Evolutionary conservation across 2,329 filamentous ascomycete species (phyloP).

Genomic region (Leptographium procerum): DNA sequence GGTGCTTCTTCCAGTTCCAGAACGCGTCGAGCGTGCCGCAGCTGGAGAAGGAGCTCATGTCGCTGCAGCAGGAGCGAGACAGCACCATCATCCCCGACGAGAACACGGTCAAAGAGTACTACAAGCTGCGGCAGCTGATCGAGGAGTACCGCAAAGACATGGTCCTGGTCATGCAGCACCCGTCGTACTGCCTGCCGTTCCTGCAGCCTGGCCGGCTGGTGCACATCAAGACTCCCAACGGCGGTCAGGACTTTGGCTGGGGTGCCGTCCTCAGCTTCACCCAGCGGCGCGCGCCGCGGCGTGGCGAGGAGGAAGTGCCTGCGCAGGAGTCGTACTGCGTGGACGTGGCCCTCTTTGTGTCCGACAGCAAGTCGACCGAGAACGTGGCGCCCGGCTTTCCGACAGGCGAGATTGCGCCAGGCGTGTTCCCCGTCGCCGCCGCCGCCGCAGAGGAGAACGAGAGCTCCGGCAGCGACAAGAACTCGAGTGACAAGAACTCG

Average conservation of each 20-base stretch:
- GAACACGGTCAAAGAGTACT: constrained; percentile 83
- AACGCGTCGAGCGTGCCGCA: constrained; percentile 78
- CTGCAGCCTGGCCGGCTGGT: constrained; percentile 81
- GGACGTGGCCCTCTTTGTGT: constrained; percentile 63
- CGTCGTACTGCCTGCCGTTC: constrained; percentile 73
- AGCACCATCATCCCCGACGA: constrained; percentile 75
- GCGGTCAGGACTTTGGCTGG: constrained; percentile 82
- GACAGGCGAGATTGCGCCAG: constrained; percentile 44
- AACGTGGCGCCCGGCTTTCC: constrained; percentile 28
- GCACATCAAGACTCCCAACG: constrained; percentile 60
- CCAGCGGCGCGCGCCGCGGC: constrained; percentile 51
- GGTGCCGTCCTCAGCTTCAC: constrained; percentile 72
- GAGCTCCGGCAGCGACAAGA: not conserved
- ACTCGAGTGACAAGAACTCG: not conserved
- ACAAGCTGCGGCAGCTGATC: constrained; percentile 76
- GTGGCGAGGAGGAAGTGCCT: constrained; percentile 51
- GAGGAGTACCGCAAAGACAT: constrained; percentile 79
- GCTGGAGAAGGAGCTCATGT: constrained; percentile 71
- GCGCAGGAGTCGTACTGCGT: constrained; percentile 72
- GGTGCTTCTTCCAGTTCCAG: constrained; percentile 97
- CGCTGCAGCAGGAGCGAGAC: constrained; percentile 64
- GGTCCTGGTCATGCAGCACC: constrained; percentile 83
- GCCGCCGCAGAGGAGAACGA: constrained; percentile 38
- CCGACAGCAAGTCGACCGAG: constrained; percentile 31
- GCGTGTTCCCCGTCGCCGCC: constrained; percentile 50